phyloP scores from a whole-genome alignment of 805 yeast genomes.

The Geotrichum ghanense region DNA sequence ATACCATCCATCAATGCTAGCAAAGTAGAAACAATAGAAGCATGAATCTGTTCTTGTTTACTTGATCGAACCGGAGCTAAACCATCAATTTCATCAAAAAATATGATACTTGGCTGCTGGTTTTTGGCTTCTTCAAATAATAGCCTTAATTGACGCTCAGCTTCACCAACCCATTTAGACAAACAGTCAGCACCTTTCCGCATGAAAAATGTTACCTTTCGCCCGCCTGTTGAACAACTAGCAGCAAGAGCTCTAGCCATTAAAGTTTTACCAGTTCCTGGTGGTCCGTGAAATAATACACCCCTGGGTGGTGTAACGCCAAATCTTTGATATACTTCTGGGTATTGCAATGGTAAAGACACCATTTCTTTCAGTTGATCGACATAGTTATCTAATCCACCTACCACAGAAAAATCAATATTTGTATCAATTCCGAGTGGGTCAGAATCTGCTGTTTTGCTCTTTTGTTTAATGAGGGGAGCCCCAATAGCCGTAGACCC shows the following conservation, averaged over 20 bases:
- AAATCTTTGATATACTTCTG: slow-evolving; percentile 84
- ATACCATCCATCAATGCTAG: slow-evolving; percentile 97
- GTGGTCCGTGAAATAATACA: slow-evolving; percentile 96
- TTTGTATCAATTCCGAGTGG: slow-evolving; percentile 86
- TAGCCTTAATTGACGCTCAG: slow-evolving; percentile 84
- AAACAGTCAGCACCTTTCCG: slow-evolving; percentile 96
- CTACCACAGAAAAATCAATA: slow-evolving; percentile 75
- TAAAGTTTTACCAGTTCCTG: slow-evolving; percentile 96
- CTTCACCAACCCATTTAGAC: slow-evolving; percentile 99
- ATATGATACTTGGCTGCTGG: slow-evolving; percentile 91
- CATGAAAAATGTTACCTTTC: slow-evolving; percentile 93
- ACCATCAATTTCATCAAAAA: slow-evolving; percentile 98
- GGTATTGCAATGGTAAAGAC: slow-evolving; percentile 81
- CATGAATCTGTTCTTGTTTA: slow-evolving; percentile 96
- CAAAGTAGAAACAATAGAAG: slow-evolving; percentile 89
- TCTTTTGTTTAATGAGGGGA: slow-evolving; percentile 13
- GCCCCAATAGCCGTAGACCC: slow-evolving; percentile 7
- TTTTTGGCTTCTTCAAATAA: slow-evolving; percentile 93
- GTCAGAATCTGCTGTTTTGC: slow-evolving; percentile 67
- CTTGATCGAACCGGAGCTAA: slow-evolving; percentile 96
- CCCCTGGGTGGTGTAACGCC: slow-evolving; percentile 95
- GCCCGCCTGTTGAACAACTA: slow-evolving; percentile 72
- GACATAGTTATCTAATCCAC: slow-evolving; percentile 86
- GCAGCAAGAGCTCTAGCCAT: slow-evolving; percentile 98
- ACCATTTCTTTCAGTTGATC: slow-evolving; percentile 95